A percentile compares a stretch with the other conserved stretches of the same genome.
These are phyloP conservation scores for Phytophthora megakarya DNA, from an alignment of 352 stramenopile genomes.

Conservation along the genomic window DNA sequence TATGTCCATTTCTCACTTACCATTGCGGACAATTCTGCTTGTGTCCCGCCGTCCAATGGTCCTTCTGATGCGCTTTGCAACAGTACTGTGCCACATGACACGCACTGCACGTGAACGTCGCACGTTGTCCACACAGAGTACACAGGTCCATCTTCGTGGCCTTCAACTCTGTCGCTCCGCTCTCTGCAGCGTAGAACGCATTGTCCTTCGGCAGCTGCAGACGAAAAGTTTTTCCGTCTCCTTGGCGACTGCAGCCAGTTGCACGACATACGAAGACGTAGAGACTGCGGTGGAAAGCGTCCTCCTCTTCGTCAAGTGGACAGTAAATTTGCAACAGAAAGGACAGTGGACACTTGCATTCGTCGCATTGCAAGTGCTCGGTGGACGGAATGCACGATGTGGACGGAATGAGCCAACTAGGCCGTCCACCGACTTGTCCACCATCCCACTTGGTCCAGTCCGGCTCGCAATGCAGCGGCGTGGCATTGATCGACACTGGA, in stretches of 20 bases:
- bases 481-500: slow-evolving; percentile 24
- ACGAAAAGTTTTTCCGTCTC: slow-evolving; percentile 78
- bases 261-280: slow-evolving; percentile 93
- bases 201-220: slow-evolving; percentile 90
- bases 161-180: slow-evolving; percentile 39
- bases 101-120: slow-evolving; percentile 69
- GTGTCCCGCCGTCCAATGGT: slow-evolving; percentile 76
- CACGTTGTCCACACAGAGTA: slow-evolving; percentile 65
- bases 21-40: slow-evolving; percentile 67
- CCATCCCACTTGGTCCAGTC: slow-evolving; percentile 93
- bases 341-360: slow-evolving; percentile 56
- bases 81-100: slow-evolving; percentile 83
- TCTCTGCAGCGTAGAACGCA: slow-evolving; percentile 84
- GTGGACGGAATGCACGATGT: slow-evolving; percentile 39
- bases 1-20: slow-evolving; percentile 27
- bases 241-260: slow-evolving; percentile 54
- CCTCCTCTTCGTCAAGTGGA: slow-evolving; percentile 81
- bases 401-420: slow-evolving; percentile 86
- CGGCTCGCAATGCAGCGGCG: slow-evolving; percentile 48
- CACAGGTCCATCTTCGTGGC: slow-evolving; percentile 35
- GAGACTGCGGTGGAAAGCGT: slow-evolving; percentile 93
- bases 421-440: slow-evolving; percentile 89
- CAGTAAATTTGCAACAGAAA: slow-evolving; percentile 94
- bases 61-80: slow-evolving; percentile 76
- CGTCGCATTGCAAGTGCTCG: slow-evolving; percentile 51